Evolutionary conservation across 2,329 filamentous ascomycete genomes (phyloP).

Genomic region (Teratosphaeria nubilosa): DNA sequence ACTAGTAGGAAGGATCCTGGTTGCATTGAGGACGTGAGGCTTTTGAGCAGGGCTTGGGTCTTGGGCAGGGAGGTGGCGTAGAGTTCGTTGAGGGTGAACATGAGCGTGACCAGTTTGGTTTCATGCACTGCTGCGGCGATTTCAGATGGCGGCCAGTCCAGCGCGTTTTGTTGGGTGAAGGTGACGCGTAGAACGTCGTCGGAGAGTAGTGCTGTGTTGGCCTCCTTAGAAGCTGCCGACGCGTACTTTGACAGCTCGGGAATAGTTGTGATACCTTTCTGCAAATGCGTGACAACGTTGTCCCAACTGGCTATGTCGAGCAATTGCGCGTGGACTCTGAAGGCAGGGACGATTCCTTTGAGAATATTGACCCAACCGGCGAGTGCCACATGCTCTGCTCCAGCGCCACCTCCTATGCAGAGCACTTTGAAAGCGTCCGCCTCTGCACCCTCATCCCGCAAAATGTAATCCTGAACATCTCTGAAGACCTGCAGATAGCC

Average conservation of each 20-base stretch:
- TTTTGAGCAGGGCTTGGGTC: constrained; percentile 67
- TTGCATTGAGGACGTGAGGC: constrained; percentile 50
- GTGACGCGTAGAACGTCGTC: constrained; percentile 24
- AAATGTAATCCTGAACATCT: constrained; percentile 20
- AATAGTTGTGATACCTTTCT: constrained; percentile 44
- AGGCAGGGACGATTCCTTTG: too few species aligned
- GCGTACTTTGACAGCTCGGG: constrained; percentile 39
- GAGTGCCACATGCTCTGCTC: constrained; percentile 57
- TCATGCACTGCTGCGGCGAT: constrained; percentile 24
- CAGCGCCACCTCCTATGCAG: constrained; percentile 56
- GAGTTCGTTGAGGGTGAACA: constrained; percentile 94
- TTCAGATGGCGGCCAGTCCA: constrained; percentile 30
- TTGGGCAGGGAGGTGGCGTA: constrained; percentile 67
- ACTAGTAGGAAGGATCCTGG: constrained; percentile 64
- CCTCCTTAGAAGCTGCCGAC: constrained; percentile 33
- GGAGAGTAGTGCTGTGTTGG: constrained; percentile 29
- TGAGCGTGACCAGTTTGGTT: constrained; percentile 57
- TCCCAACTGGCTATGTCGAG: constrained; percentile 78
- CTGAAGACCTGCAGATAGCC: constrained; percentile 61
- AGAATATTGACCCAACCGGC: constrained; percentile 37
- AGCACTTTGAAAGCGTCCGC: constrained; percentile 31
- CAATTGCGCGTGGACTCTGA: constrained; percentile 45
- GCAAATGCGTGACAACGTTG: constrained; percentile 49
- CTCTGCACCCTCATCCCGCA: not conserved
- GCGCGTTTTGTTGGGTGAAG: constrained; percentile 44